Conservation (phyloP, 306 rosid species). For the Pueraria montana region DNA sequence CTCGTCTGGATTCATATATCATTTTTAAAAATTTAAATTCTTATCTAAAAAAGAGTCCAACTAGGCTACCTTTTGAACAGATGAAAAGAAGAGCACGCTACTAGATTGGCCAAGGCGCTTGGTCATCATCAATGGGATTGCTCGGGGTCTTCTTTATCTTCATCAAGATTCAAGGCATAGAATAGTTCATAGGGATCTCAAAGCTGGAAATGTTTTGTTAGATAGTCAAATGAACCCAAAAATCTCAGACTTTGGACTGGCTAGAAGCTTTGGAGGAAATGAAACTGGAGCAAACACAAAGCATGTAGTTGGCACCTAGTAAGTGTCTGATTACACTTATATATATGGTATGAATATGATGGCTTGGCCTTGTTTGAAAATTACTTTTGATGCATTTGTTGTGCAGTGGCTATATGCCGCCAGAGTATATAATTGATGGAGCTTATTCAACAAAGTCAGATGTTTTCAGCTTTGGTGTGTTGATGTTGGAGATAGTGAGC, state of each 20-base stretch:
- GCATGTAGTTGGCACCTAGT: conserved; percentile 46
- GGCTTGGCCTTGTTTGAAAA: not conserved
- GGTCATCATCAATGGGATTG: conserved; percentile 54
- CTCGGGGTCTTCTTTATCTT: conserved; percentile 65
- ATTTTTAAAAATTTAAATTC: not conserved
- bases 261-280: conserved; percentile 47
- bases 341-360: not conserved
- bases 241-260: conserved; percentile 44
- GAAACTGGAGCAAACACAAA: conserved; percentile 30
- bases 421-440: conserved; percentile 43
- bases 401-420: conserved; percentile 40
- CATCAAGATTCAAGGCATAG: conserved; percentile 40
- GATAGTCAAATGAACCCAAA: conserved; percentile 43
- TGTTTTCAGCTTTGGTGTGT: conserved; percentile 46
- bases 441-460: conserved; percentile 41
- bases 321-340: not conserved
- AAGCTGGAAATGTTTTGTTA: conserved; percentile 35
- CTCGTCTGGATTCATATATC: no score
- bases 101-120: conserved; percentile 52
- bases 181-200: conserved; percentile 43
- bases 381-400: not conserved
- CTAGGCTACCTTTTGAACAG: conserved; percentile 20
- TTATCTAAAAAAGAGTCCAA: not conserved
- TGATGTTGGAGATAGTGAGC: conserved; percentile 40
- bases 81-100: conserved; percentile 22